Conservation (phyloP, 768 basidiomycete species). For the Multifurca ochricompacta region DNA sequence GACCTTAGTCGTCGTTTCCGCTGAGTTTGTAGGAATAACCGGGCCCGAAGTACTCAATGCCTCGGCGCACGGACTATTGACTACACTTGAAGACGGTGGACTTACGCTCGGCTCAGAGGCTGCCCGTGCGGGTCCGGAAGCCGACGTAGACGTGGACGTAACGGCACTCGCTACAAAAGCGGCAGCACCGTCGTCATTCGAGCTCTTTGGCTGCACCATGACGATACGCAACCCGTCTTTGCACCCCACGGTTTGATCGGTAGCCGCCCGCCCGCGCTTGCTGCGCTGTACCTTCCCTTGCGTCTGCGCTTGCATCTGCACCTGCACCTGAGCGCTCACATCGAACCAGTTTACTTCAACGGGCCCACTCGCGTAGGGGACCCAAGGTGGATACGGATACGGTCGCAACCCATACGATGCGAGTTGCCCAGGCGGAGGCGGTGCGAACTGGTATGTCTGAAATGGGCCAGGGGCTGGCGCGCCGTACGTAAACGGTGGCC, state of each 20-base stretch:
- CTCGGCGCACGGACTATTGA: background rate
- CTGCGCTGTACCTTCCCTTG: background rate
- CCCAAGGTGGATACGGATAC: constrained; percentile 20
- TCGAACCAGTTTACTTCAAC: constrained; percentile 5
- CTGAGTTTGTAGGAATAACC: background rate
- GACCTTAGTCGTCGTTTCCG: background rate
- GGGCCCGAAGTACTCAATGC: background rate
- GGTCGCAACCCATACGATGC: constrained; percentile 15
- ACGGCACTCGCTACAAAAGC: background rate
- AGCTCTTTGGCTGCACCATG: constrained; percentile 10
- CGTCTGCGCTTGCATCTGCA: background rate
- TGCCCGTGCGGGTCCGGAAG: background rate
- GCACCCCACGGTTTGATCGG: background rate
- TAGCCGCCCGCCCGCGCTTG: background rate
- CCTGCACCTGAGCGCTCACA: constrained; percentile 1
- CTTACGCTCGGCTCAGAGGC: background rate
- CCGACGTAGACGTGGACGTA: background rate
- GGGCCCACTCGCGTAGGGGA: constrained; percentile 4
- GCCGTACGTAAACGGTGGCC: constrained; percentile 13
- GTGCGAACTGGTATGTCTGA: constrained; percentile 6
- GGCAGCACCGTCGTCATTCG: background rate
- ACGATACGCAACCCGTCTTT: constrained; percentile 10
- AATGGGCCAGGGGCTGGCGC: background rate
- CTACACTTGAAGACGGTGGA: background rate
- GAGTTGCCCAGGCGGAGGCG: constrained; percentile 9